Evolutionary conservation across 345 rosid species (phyloP).

Genomic region (Psidium friedrichsthalianum): DNA sequence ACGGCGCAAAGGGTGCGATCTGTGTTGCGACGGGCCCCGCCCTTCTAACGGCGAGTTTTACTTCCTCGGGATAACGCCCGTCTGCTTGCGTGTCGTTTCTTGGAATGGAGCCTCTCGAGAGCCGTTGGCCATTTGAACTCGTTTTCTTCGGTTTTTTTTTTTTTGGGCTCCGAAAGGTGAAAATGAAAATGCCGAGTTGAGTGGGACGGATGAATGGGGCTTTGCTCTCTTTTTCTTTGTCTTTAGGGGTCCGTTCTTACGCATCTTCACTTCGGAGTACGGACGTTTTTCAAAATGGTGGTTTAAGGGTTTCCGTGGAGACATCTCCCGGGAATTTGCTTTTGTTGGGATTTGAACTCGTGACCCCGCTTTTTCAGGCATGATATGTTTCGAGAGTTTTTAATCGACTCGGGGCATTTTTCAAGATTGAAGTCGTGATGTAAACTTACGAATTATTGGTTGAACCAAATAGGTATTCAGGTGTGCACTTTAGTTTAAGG

Average conservation of each 20-base stretch:
- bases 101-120: too few relatives aligned
- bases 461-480: background rate
- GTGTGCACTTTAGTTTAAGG: background rate
- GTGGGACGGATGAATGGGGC: background rate
- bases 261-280: too few relatives aligned
- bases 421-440: background rate
- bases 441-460: fast-evolving
- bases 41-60: background rate
- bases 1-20: background rate
- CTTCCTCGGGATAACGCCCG: background rate
- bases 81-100: background rate
- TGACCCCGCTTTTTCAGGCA: fast-evolving
- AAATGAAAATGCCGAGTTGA: background rate
- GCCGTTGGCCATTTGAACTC: background rate
- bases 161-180: background rate
- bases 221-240: background rate
- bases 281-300: background rate
- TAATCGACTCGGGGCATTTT: fast-evolving
- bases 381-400: fast-evolving
- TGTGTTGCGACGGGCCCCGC: background rate
- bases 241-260: too few relatives aligned
- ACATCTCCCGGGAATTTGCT: background rate
- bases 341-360: background rate
- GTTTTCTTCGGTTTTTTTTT: background rate
- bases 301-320: background rate